These are phyloP conservation scores for Dictyostelium purpureum DNA, from an alignment of 78 protist species.

Conservation along the genomic window DNA sequence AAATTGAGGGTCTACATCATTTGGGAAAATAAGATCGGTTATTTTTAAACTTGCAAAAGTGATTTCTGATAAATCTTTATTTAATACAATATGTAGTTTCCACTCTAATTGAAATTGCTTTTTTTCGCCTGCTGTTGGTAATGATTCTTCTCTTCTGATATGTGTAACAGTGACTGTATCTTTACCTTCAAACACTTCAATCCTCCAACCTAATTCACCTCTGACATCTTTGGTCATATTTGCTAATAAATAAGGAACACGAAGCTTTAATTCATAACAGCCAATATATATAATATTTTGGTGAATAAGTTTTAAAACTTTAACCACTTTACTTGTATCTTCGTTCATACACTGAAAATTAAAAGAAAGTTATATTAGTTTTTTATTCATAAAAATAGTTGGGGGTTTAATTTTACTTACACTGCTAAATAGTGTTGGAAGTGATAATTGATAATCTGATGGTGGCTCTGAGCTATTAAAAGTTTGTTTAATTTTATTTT, in stretches of 20 bases:
- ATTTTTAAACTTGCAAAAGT: conserved; percentile 10
- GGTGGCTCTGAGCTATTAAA: not conserved
- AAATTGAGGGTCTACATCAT: not conserved
- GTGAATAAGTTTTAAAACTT: conserved; percentile 42
- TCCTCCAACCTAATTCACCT: conserved; percentile 57
- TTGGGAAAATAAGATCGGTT: not conserved
- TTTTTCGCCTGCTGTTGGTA: not conserved
- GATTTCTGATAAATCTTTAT: conserved; percentile 12
- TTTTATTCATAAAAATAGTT: not conserved
- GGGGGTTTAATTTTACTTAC: not conserved
- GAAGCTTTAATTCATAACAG: conserved; percentile 33
- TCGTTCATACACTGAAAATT: not conserved
- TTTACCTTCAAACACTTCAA: not conserved
- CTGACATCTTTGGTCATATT: conserved; percentile 54
- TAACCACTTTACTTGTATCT: conserved; percentile 16
- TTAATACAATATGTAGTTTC: conserved; percentile 5
- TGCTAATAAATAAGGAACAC: conserved; percentile 25
- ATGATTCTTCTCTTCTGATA: conserved; percentile 29
- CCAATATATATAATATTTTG: conserved; percentile 67
- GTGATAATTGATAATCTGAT: conserved; percentile 25
- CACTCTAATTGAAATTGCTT: conserved; percentile 47
- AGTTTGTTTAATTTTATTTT: not conserved
- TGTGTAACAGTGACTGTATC: conserved; percentile 30
- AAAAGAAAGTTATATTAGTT: not conserved
- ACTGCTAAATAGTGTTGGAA: not conserved